Base-by-base conservation (phyloP, 106 monocot genomes). In the Platanthera guangdongensis region DNA sequence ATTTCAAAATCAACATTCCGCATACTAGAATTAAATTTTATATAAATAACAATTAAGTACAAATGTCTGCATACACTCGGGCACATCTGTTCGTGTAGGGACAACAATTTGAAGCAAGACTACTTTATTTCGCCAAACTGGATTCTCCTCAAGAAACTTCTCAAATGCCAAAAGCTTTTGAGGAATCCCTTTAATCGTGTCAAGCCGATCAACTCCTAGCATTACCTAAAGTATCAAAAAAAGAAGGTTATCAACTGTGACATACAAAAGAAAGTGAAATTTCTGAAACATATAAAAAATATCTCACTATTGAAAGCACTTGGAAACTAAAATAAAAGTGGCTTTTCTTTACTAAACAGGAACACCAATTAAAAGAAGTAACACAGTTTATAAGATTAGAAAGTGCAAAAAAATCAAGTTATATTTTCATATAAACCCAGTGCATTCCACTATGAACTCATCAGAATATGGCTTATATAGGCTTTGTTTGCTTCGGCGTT, bases 161-260 rank as follows among this genome's bases (percentile, higher is more conserved):
- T 95, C 94, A 81, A 95, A 95, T 65, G 94, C 94, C 72, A 95
- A 89, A 79, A 95, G 87, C 82, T 95, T 95, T 78, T 95, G 94
- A 5, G 94, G 94, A 79, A 95, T 95, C 74, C 94, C 94, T 80
- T 95, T 95, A 47, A 95, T 95, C 94, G 92, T 95, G 75, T 95
- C 94, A 75, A 95, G 87, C 15, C 94, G 83, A 55, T 95, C 94
- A 72, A 95, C 94, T 53, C 94, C 94, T 57, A 95, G 79, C 94
- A 95, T 95, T 48, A 95, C 94, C 94, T 94, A 67, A 48, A 21
- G 77, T 52, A 77, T 22, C 45, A 47, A 5, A 52, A 73, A 2
- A 65, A 65, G 28, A 65, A 65, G n/a, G 12, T 32, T 65, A 65
- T 12, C 65, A 65, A 28, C 28, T 32, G 65, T 11, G 32, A 10